Base-by-base conservation (phyloP, 495 filamentous ascomycete species). In the Podospora sp. region DNA sequence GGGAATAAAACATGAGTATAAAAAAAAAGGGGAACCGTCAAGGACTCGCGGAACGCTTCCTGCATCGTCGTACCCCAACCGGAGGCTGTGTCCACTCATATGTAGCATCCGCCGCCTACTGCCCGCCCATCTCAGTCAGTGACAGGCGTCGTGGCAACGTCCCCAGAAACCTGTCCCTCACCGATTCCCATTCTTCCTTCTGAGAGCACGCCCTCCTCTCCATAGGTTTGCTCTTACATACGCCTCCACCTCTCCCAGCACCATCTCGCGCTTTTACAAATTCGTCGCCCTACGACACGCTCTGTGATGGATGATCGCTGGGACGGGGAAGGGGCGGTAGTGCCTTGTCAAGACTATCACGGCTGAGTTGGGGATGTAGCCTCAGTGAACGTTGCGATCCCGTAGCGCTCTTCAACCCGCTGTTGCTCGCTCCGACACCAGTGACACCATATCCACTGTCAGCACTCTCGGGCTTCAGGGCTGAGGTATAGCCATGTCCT, bases 301-400 rank as follows among this genome's bases (percentile, higher is more conserved):
- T 52, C 25, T 67, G 63, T 4, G 61, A 9, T 26, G 64, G 40
- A 11, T 68, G 25, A 2, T 63, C 36, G 49, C 65, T 33, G 1
- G 49, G 72, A 18, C 64, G 76, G 8, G 87, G 86, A 16, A 86
- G 70, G 7, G 85, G 82, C 12, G 87, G 86, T 9, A 89, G 67
- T 7, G 82, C 84, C 73, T 89, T 88, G 35, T 87, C 84, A 11
- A 81, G 72, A 59, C 81, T 80, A 25, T 82, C 78, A 6, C 80
- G 75, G 63, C 80, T 76, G 61, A 81, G 61, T 52, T 72, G 72
- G 1, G 63, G 20, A n/a, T 68, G 68, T 11, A 72, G 21, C 25
- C 68, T 69, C 22, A 68, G 29, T 46, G 73, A 76, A 63, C 71
- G 75, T 27, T 75, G 72, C 4, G 72, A 75, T 20, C 72, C 74